Evolutionary conservation across 208 protist genomes (phyloP), one percentile per base, ranked within the genome.

Genomic region (Leishmania guyanensis): DNA sequence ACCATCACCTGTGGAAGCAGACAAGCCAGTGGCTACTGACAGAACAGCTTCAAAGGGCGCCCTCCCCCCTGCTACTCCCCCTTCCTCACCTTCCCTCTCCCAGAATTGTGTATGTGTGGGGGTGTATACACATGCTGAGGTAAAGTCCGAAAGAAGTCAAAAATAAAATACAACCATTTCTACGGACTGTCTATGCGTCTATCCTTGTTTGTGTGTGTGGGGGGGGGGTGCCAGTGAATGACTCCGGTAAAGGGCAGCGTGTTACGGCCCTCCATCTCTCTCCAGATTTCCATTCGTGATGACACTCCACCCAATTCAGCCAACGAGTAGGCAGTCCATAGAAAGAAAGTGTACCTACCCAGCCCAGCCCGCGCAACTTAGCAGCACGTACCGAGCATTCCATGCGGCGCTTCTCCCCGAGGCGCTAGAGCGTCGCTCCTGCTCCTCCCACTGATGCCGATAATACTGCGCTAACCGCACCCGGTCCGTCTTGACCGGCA

Each of bases 301-400:
- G 68, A 14, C 33, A 68, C 68, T 26, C 22, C 12, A 26, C 20
- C 26, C 29, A 73, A 29, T 26, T 33, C 14, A 17, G 10, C 26
- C 22, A 53, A 53, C 26, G 22, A 50, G 68, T 53, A 2, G 68
- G 22, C 22, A 20, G 46, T 16, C 5, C 16, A 53, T 22, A 20
- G 20, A 4, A 33, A 73, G 68, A 20, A 80, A 43, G 62, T 39
- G 29, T 46, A 65, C 9, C 56, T 51, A 56, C 2, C 4, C 58
- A 26, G 2, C 29, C 12, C 43, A 56, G 6, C 5, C 75, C 8
- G 64, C 70, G 54, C 79, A 75, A 36, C 83, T 79, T 20, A 89
- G 72, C 77, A 86, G 76, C 12, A 80, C 77, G 60, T 83, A 82
- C 10, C 86, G 86, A 9, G 83, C 75, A 36, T 83, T 78, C 83